phyloP scores from a whole-genome alignment of 352 stramenopile species.

The Elongisporangium undulatum region DNA sequence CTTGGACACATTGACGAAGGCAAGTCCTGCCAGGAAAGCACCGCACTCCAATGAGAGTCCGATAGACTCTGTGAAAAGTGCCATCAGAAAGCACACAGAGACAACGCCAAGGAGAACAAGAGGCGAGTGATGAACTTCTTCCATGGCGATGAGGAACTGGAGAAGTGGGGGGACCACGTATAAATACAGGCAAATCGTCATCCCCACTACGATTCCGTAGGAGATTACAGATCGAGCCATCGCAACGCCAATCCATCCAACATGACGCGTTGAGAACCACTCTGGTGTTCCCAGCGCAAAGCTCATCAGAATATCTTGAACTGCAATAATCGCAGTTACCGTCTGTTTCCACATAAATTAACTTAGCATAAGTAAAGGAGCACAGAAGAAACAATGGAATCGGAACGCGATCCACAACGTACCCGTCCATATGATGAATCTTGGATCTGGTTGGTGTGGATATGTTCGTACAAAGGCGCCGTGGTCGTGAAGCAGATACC shows the following conservation, averaged over 20 bases:
- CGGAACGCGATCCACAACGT: constrained; percentile 8
- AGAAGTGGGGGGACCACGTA: constrained; percentile 69
- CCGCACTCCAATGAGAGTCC: constrained; percentile 81
- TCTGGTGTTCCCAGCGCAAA: constrained; percentile 81
- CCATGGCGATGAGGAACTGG: constrained; percentile 70
- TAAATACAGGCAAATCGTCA: constrained; percentile 66
- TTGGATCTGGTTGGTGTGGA: constrained; percentile 75
- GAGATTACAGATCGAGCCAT: constrained; percentile 66
- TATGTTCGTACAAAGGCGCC: constrained; percentile 77
- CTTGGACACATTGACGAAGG: constrained; percentile 67
- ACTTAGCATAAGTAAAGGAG: neutral
- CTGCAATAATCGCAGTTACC: constrained; percentile 79
- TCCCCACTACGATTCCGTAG: constrained; percentile 62
- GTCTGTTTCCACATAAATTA: constrained; percentile 32
- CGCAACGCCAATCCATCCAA: constrained; percentile 66
- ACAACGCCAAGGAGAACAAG: constrained; percentile 80
- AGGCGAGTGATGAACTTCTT: constrained; percentile 76
- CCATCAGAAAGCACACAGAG: constrained; percentile 82
- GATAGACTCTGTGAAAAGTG: constrained; percentile 78
- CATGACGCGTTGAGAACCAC: constrained; percentile 76
- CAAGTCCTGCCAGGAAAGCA: constrained; percentile 75
- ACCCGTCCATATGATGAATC: constrained; percentile 77
- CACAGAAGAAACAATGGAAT: neutral
- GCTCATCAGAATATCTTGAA: constrained; percentile 85
- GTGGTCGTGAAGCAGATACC: constrained; percentile 83